Evolutionary conservation across 2,329 filamentous ascomycete species (phyloP).

Genomic region (Colletotrichum sp.): DNA sequence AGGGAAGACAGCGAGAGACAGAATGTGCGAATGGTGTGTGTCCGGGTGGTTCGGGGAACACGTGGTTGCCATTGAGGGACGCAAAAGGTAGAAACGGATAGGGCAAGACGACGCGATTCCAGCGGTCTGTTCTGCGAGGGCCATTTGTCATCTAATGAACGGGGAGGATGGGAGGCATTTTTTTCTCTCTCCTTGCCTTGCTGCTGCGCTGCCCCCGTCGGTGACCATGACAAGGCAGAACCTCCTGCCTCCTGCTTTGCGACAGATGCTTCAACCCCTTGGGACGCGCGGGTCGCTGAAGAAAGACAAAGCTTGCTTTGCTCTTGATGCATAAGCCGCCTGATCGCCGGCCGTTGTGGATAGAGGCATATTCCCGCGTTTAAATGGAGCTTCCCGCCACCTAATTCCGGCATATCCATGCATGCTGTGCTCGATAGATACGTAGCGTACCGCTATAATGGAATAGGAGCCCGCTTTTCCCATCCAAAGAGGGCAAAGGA

Average conservation of each 20-base stretch:
- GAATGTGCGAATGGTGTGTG: neutral
- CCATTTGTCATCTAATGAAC: neutral
- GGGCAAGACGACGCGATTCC: conserved; percentile 3
- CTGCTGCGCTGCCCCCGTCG: neutral
- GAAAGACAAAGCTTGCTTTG: conserved; percentile 10
- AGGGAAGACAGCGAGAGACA: neutral
- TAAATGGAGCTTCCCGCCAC: conserved; percentile 5
- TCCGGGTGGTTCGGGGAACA: conserved; percentile 10
- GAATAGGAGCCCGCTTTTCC: neutral
- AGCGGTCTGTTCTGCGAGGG: neutral
- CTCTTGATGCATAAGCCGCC: conserved; percentile 4
- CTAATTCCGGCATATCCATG: conserved; percentile 17
- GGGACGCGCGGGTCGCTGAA: conserved; percentile 10
- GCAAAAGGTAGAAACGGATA: neutral
- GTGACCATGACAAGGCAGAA: neutral
- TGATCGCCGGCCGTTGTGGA: neutral
- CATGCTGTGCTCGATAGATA: neutral
- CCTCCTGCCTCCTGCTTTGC: conserved; percentile 1
- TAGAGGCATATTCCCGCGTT: conserved; percentile 8
- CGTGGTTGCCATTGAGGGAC: conserved; percentile 16
- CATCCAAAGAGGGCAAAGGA: conserved; percentile 1
- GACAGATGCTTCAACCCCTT: neutral
- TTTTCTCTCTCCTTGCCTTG: neutral
- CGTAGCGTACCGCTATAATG: neutral
- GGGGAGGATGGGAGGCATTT: neutral